These are phyloP conservation scores for Hypoxylon sp. DNA, from an alignment of 2,329 filamentous ascomycete genomes.

Conservation along the genomic window DNA sequence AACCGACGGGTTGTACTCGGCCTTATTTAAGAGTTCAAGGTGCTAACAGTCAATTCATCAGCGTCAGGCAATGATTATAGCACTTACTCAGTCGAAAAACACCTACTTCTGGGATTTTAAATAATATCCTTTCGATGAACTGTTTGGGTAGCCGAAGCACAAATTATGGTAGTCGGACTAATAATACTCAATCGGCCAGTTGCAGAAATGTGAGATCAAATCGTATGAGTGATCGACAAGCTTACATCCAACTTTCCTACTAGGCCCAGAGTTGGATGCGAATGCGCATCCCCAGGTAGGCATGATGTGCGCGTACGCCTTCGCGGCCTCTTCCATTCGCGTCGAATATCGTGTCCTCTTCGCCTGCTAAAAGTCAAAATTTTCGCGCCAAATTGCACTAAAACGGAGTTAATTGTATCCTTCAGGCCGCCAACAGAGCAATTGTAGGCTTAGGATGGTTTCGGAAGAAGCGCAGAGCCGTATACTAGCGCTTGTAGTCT, in stretches of 20 bases:
- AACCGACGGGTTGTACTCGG: slow-evolving; percentile 37
- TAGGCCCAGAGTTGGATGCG: slow-evolving; percentile 40
- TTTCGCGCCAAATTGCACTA: slow-evolving; percentile 33
- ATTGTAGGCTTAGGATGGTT: slow-evolving; percentile 13
- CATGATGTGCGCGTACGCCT: slow-evolving; percentile 44
- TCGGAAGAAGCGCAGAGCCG: slow-evolving; percentile 33
- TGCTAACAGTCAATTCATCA: slow-evolving; percentile 21
- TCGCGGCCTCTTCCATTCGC: slow-evolving; percentile 25
- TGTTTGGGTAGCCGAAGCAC: slow-evolving; percentile 28
- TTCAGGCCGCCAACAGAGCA: slow-evolving; percentile 22
- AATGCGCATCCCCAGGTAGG: slow-evolving; percentile 37
- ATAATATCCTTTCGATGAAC: slow-evolving; percentile 30
- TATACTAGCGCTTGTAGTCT: slow-evolving; percentile 40
- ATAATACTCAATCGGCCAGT: slow-evolving; percentile 43
- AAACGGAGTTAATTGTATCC: slow-evolving; percentile 27
- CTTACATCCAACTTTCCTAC: slow-evolving; percentile 42
- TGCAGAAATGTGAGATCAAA: slow-evolving; percentile 45
- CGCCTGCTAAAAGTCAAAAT: slow-evolving; percentile 11
- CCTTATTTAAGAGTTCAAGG: slow-evolving; percentile 34
- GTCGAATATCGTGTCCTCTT: slow-evolving; percentile 30
- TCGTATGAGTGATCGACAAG: slow-evolving; percentile 47
- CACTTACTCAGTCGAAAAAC: slow-evolving; percentile 21
- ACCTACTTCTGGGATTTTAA: slow-evolving; percentile 26
- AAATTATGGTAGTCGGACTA: slow-evolving; percentile 36
- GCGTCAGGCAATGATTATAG: slow-evolving; percentile 17